Conservation (phyloP, 176 grass and related monocot species). For the Elymus sibiricus region DNA sequence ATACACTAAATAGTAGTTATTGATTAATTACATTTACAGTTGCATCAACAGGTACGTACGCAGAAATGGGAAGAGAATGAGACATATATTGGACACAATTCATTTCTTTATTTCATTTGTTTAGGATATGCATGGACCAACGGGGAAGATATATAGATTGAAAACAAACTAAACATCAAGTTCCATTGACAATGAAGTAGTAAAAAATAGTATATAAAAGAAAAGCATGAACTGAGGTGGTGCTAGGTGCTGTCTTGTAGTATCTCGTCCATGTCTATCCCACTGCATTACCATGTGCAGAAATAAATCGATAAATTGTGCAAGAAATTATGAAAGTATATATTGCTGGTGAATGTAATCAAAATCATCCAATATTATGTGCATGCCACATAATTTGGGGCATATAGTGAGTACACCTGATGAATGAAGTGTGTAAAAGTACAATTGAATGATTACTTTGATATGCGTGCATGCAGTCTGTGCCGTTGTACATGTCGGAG, state of each 20-base stretch:
- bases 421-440: background rate
- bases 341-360: no score
- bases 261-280: no score
- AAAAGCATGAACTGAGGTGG: no score
- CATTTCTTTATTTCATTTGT: background rate
- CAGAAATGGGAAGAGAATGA: background rate
- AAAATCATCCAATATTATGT: no score
- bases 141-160: background rate
- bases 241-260: no score
- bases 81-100: background rate
- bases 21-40: background rate
- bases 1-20: background rate
- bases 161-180: slow-evolving; percentile 39
- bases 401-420: slow-evolving; percentile 18
- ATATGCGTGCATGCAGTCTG: background rate
- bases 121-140: slow-evolving; percentile 42
- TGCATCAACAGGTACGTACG: background rate
- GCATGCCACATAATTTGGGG: no score
- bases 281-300: no score
- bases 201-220: no score
- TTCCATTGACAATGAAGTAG: slow-evolving; percentile 85
- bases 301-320: no score
- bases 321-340: no score
- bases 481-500: slow-evolving; percentile 35
- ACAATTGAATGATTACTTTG: background rate